Conservation (phyloP, 768 basidiomycete genomes). For the Boletus speciosus region DNA sequence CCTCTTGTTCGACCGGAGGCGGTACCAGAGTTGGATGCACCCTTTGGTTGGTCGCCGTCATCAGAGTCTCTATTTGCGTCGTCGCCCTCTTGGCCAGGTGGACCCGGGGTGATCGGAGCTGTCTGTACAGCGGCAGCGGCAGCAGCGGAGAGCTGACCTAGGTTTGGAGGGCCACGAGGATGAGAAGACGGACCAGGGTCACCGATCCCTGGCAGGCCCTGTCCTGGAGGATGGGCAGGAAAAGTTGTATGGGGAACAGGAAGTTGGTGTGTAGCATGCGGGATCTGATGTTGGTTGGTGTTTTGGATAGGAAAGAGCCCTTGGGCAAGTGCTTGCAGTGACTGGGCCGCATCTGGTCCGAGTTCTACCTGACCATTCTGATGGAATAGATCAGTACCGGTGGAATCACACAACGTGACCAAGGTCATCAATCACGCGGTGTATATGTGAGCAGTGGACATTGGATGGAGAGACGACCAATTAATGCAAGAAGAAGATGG, state of each 20-base stretch:
- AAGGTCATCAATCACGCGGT: constrained; percentile 26
- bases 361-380: constrained; percentile 49
- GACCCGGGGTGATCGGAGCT: constrained; percentile 14
- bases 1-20: constrained; percentile 45
- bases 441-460: constrained; percentile 1
- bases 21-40: constrained; percentile 26
- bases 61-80: constrained; percentile 28
- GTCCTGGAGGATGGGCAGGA: constrained; percentile 21
- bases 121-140: constrained; percentile 46
- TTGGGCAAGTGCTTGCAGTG: constrained; percentile 52
- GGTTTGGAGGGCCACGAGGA: constrained; percentile 62
- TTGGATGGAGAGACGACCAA: neutral
- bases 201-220: constrained; percentile 50
- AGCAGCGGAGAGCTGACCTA: constrained; percentile 53
- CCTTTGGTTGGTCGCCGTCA: constrained; percentile 23
- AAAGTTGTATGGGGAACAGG: constrained; percentile 41
- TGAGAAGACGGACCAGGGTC: constrained; percentile 75
- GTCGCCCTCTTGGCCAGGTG: constrained; percentile 17
- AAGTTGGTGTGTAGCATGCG: constrained; percentile 20
- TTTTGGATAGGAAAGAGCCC: constrained; percentile 30
- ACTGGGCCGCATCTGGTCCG: constrained; percentile 62
- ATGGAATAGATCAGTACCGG: neutral
- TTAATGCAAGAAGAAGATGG: constrained; percentile 7
- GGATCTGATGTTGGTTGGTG: constrained; percentile 31
- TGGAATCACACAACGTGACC: constrained; percentile 20